Percentiles rank a stretch among this genome's conserved stretches.
Evolutionary conservation across 2,329 filamentous ascomycete species (phyloP).

Genomic region (Botrytis pseudocinerea): DNA sequence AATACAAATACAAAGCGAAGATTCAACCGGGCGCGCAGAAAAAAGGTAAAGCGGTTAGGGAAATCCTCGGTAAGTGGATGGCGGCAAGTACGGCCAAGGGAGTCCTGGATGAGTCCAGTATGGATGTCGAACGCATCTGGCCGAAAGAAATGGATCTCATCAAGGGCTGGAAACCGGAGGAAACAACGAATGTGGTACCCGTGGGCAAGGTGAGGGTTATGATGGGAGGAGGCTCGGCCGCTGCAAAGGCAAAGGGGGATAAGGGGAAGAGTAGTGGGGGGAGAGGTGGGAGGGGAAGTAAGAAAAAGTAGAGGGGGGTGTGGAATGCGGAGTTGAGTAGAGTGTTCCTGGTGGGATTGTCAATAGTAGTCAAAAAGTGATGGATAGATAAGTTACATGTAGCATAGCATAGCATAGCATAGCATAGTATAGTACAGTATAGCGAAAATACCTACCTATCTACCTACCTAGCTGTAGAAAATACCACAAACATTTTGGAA

Average conservation of each 20-base stretch:
- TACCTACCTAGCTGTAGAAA: no score
- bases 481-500: no score
- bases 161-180: conserved; percentile 75
- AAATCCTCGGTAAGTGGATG: conserved; percentile 83
- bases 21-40: conserved; percentile 86
- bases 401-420: no score
- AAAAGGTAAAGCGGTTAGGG: conserved; percentile 91
- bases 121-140: conserved; percentile 76
- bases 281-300: conserved; percentile 35
- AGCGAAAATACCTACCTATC: no score
- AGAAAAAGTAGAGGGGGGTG: conserved; percentile 26
- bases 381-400: no score
- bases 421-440: no score
- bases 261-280: conserved; percentile 35
- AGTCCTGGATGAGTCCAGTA: conserved; percentile 59
- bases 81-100: conserved; percentile 56
- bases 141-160: conserved; percentile 84
- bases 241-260: conserved; percentile 34
- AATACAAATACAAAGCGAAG: conserved; percentile 92
- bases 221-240: conserved; percentile 58
- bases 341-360: no score
- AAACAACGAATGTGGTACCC: conserved; percentile 77
- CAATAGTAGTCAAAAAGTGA: no score
- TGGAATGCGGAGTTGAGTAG: no score
- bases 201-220: conserved; percentile 80